Evolutionary conservation across 352 stramenopile genomes (phyloP).

Genomic region (Pythium angustatum): DNA sequence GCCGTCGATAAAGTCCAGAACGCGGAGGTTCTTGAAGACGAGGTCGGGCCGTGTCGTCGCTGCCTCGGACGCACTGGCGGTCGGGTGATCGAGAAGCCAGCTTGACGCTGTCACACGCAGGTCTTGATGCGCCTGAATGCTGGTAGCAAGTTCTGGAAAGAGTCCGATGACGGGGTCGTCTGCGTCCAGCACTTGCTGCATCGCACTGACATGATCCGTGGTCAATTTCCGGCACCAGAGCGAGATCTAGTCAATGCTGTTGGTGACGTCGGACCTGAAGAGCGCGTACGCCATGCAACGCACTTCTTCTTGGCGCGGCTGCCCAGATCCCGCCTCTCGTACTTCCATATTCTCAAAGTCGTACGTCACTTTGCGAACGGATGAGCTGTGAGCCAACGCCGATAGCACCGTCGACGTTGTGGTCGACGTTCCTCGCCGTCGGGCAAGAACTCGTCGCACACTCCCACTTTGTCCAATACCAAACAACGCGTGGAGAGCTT

Average conservation of each 20-base stretch:
- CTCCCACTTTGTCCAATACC: neutral
- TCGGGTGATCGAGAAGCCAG: too few species aligned
- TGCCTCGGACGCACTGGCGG: too few species aligned
- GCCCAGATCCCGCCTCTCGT: neutral
- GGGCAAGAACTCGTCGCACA: neutral
- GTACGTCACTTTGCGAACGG: neutral
- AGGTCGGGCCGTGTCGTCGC: too few species aligned
- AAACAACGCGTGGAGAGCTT: neutral
- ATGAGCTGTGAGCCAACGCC: neutral
- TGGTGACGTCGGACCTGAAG: neutral
- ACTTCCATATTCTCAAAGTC: neutral
- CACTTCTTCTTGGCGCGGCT: neutral
- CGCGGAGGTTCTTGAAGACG: too few species aligned
- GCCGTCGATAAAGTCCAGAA: too few species aligned
- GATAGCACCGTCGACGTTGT: neutral
- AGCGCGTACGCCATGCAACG: constrained; percentile 5
- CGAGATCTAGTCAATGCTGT: neutral
- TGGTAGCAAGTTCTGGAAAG: neutral
- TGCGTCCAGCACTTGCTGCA: neutral
- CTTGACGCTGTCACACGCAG: too few species aligned
- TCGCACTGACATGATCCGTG: neutral
- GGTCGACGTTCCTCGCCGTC: neutral
- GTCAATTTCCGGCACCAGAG: neutral
- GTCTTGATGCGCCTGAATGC: too few species aligned
- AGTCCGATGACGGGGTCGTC: neutral